Evolutionary conservation across 2,329 filamentous ascomycete species (phyloP), one percentile per base, ranked within the genome.

Genomic region (Fusarium fracticaudum): DNA sequence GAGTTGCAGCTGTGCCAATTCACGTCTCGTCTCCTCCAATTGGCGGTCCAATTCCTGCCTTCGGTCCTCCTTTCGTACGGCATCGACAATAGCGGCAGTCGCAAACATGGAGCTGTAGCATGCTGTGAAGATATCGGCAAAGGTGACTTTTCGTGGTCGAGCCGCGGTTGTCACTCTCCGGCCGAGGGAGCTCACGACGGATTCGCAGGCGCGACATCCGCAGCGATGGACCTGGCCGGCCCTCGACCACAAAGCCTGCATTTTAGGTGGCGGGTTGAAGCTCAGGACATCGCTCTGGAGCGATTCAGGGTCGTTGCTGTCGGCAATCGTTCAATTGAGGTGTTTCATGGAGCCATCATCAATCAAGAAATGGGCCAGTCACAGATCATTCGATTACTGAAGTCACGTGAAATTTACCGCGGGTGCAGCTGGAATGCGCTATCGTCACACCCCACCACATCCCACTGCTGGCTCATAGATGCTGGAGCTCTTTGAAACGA

Each of bases 171-270:
- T 87, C 61, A 86, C 81, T 78, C 86, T 87, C 65, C 87, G 86
- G 68, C 86, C 83, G 69, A 89, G 77, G 50, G 84, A 82, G 68
- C 85, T 84, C 65, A 87, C 79, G 60, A 84, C 83, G 64, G 87
- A 86, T 61, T 89, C 82, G 83, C 91, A 93, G 78, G 89, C 85
- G 75, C 88, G 86, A 84, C 91, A 93, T 82, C 87, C 87, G 84
- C 90, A 92, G 77, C 88, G 86, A 82, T 88, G 89, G 83, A 87
- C 87, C 86, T 88, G 89, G 78, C 88, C 86, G 84, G 90, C 89
- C 84, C 91, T 89, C 82, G 90, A 91, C 91, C 91, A 92, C 76
- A 94, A 81, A 73, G 87, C 86, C 83, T 90, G 90, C 93, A 94
- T 95, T 79, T 80, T 84, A 75, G 79, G n/a, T 53, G 55, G 20